phyloP scores from a whole-genome alignment of 164 flowering plant genomes.

The Tetracentron sinense region DNA sequence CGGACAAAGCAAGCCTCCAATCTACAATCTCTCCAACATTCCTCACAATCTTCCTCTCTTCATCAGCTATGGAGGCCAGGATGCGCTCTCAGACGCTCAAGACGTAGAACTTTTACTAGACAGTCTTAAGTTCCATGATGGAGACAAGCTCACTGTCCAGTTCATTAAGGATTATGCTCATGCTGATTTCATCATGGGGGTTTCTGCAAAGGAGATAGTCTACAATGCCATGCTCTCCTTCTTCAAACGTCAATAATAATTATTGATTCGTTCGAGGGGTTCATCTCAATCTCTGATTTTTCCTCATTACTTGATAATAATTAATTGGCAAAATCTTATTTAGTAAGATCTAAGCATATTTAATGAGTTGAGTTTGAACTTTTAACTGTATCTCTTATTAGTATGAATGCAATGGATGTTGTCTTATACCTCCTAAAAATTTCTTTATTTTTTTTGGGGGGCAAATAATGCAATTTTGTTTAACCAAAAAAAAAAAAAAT shows the following conservation, averaged over 20 bases:
- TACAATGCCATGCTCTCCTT: slow-evolving; percentile 48
- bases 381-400: no score
- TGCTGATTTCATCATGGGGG: slow-evolving; percentile 66
- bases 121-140: slow-evolving; percentile 54
- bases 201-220: slow-evolving; percentile 51
- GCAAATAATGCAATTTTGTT: no score
- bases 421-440: no score
- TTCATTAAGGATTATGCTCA: slow-evolving; percentile 59
- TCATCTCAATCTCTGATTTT: slow-evolving; percentile 15
- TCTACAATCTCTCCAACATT: slow-evolving; percentile 58
- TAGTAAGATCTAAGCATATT: no score
- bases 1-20: slow-evolving; percentile 45
- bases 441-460: no score
- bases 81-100: slow-evolving; percentile 46
- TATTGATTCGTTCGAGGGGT: no score
- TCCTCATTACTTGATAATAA: no score
- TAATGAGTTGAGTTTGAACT: no score
- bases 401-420: no score
- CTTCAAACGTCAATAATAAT: slow-evolving; percentile 32
- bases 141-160: slow-evolving; percentile 46
- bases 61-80: slow-evolving; percentile 70
- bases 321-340: no score
- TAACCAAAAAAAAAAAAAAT: no score
- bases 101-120: slow-evolving; percentile 54
- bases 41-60: slow-evolving; percentile 58